Conservation (phyloP, 805 yeast species). For the Metschnikowia drakensbergensis region DNA sequence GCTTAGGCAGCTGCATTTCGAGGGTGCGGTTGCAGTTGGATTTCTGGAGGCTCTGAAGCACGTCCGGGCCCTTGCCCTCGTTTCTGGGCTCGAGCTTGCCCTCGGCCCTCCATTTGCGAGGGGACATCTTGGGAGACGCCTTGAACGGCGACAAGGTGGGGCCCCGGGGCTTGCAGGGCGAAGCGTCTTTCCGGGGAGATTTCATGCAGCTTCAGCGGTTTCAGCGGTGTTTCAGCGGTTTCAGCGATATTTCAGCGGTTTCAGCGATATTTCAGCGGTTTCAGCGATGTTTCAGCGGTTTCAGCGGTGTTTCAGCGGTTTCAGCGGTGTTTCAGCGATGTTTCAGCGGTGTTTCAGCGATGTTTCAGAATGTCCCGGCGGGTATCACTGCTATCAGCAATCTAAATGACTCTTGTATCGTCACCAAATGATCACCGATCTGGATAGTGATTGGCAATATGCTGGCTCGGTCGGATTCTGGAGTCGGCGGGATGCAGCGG, state of each 20-base stretch:
- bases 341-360: no score
- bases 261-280: background rate
- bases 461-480: no score
- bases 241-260: background rate
- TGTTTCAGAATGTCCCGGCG: no score
- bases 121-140: background rate
- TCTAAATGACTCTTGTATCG: no score
- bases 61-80: background rate
- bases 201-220: background rate
- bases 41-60: constrained; percentile 2
- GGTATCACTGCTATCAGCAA: no score
- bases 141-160: background rate
- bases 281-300: no score
- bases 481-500: no score
- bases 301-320: no score
- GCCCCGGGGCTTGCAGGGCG: constrained; percentile 1
- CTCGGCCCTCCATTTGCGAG: constrained; percentile 2
- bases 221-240: no score
- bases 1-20: constrained; percentile 12
- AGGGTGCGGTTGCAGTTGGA: constrained; percentile 6
- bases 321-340: no score
- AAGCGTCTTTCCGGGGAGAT: background rate
- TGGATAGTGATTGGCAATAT: no score
- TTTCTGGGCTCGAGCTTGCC: background rate
- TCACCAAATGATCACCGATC: no score